These are phyloP conservation scores for Boletus semigastroideus DNA, from an alignment of 1,284 basidiomycete species.

Conservation along the genomic window DNA sequence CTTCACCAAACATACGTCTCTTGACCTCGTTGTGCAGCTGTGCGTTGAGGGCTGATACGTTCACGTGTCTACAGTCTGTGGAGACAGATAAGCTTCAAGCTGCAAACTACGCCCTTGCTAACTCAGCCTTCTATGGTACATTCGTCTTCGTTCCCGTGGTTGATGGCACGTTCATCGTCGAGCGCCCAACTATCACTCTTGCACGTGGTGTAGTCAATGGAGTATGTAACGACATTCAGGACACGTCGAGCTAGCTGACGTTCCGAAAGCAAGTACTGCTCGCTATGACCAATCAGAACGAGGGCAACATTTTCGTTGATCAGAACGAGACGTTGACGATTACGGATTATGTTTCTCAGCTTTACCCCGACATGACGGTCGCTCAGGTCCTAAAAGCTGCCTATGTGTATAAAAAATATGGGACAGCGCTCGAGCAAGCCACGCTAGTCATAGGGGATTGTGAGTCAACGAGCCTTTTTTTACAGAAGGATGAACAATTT, in stretches of 20 bases:
- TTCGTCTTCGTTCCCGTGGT: slow-evolving; percentile 33
- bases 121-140: slow-evolving; percentile 29
- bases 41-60: slow-evolving; percentile 15
- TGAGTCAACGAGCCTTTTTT: no score
- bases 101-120: slow-evolving; percentile 18
- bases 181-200: slow-evolving; percentile 31
- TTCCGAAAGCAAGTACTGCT: slow-evolving; percentile 11
- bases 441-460: slow-evolving; percentile 22
- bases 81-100: slow-evolving; percentile 20
- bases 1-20: no score
- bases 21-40: slow-evolving; percentile 20
- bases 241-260: background rate
- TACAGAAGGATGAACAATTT: no score
- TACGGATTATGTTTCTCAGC: slow-evolving; percentile 18
- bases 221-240: background rate
- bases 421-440: slow-evolving; percentile 16
- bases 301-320: slow-evolving; percentile 19
- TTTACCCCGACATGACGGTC: slow-evolving; percentile 23
- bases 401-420: slow-evolving; percentile 14
- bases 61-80: slow-evolving; percentile 29
- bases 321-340: slow-evolving; percentile 8
- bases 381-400: slow-evolving; percentile 7
- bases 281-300: slow-evolving; percentile 16
- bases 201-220: slow-evolving; percentile 17
- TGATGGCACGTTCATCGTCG: slow-evolving; percentile 35